Conservation (phyloP, 495 filamentous ascomycete species). For the Hyaloscypha bicolor region DNA sequence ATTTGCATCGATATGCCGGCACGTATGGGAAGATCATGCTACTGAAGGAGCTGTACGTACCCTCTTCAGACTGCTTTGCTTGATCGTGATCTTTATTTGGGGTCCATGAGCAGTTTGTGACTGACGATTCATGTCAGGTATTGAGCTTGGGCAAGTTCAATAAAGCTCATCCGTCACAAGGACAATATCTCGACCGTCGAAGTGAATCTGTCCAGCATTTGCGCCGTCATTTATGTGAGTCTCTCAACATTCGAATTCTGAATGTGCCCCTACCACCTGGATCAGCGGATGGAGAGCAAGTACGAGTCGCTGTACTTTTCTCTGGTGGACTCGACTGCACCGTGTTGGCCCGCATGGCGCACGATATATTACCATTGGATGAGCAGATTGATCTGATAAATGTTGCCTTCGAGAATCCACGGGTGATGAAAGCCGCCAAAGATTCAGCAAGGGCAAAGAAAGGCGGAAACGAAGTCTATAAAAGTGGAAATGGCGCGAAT, state of each 20-base stretch:
- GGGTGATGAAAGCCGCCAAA: conserved; percentile 57
- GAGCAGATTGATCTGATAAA: conserved; percentile 88
- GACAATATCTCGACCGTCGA: conserved; percentile 41
- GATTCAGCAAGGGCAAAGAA: conserved; percentile 27
- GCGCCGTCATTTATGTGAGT: conserved; percentile 59
- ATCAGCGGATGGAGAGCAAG: conserved; percentile 36
- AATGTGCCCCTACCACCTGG: conserved; percentile 64
- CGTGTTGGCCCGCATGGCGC: conserved; percentile 78
- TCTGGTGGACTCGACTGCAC: conserved; percentile 95
- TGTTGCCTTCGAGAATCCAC: conserved; percentile 94
- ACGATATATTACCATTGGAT: conserved; percentile 69
- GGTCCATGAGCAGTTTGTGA: not conserved
- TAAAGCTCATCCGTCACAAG: conserved; percentile 24
- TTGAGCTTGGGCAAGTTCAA: conserved; percentile 26
- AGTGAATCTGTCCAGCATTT: conserved; percentile 60
- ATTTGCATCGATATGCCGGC: conserved; percentile 9
- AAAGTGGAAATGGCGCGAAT: not conserved
- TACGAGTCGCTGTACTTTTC: conserved; percentile 80
- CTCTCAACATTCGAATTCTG: conserved; percentile 64
- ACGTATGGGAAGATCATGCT: conserved; percentile 13
- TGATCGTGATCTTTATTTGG: not conserved
- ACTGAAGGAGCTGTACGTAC: conserved; percentile 11
- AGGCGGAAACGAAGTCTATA: conserved; percentile 1
- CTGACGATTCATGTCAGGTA: not conserved
- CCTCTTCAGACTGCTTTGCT: not conserved